phyloP scores from a whole-genome alignment of 345 rosid genomes.

The Garcia nutans region DNA sequence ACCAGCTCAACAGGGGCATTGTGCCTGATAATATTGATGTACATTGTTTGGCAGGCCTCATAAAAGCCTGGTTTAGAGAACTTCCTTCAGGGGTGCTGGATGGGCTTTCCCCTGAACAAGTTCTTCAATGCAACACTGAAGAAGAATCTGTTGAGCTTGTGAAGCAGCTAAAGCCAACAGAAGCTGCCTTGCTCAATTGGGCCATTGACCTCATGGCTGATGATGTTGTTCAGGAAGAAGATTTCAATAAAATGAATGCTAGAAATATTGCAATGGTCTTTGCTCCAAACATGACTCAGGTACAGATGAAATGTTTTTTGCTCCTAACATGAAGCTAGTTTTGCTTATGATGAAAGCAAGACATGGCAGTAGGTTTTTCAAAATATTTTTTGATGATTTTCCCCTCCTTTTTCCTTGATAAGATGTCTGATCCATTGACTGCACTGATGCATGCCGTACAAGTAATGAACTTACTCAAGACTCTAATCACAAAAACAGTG shows the following conservation, averaged over 20 bases:
- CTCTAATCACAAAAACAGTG: slow-evolving; percentile 55
- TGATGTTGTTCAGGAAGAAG: slow-evolving; percentile 92
- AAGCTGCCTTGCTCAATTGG: slow-evolving; percentile 84
- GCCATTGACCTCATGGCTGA: slow-evolving; percentile 94
- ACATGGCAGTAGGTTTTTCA: neutral
- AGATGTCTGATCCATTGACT: slow-evolving; percentile 96
- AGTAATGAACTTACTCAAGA: slow-evolving; percentile 96
- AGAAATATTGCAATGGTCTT: slow-evolving; percentile 96
- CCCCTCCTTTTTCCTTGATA: slow-evolving; percentile 13
- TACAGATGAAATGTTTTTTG: slow-evolving; percentile 7
- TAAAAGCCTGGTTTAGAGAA: slow-evolving; percentile 98
- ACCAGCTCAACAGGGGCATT: slow-evolving; percentile 83
- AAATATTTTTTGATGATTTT: slow-evolving; percentile 1
- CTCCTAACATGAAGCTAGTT: neutral
- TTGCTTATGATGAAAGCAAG: slow-evolving; percentile 4
- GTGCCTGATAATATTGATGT: slow-evolving; percentile 85
- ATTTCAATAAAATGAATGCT: slow-evolving; percentile 87
- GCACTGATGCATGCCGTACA: slow-evolving; percentile 96
- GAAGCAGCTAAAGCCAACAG: slow-evolving; percentile 82
- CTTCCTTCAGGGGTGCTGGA: slow-evolving; percentile 94
- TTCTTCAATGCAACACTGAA: slow-evolving; percentile 78
- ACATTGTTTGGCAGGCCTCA: slow-evolving; percentile 92
- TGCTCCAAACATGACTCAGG: slow-evolving; percentile 98
- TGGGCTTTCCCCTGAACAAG: slow-evolving; percentile 92
- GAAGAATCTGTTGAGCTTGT: slow-evolving; percentile 72